These are phyloP conservation scores for Ophiostoma quercus DNA, from an alignment of 2,329 filamentous ascomycete genomes.

Conservation along the genomic window DNA sequence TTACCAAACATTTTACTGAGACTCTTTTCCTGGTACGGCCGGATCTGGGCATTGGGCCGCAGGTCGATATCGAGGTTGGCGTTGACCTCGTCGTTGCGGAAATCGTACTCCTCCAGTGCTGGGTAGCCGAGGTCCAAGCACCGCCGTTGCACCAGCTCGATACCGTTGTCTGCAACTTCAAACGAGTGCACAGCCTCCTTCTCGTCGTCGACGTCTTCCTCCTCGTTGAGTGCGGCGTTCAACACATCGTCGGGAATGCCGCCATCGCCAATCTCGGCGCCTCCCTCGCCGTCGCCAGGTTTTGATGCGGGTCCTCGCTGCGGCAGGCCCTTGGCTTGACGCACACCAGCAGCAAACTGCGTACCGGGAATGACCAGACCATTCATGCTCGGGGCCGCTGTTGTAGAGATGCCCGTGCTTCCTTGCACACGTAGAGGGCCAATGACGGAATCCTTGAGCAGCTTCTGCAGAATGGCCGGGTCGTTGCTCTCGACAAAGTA, in stretches of 20 bases:
- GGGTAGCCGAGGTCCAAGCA: constrained; percentile 83
- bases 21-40: constrained; percentile 94
- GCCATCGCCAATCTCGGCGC: neutral
- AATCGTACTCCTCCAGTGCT: constrained; percentile 94
- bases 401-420: constrained; percentile 64
- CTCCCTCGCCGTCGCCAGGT: neutral
- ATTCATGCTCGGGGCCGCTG: constrained; percentile 78
- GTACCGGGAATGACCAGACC: constrained; percentile 90
- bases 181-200: constrained; percentile 88
- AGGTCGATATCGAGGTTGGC: constrained; percentile 91
- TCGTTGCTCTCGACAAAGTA: constrained; percentile 93
- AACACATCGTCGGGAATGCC: constrained; percentile 49
- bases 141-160: constrained; percentile 82
- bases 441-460: constrained; percentile 81
- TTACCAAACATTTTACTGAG: constrained; percentile 99
- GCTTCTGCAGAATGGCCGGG: constrained; percentile 73
- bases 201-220: constrained; percentile 73
- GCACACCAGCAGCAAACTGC: constrained; percentile 82
- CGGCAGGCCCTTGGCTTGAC: constrained; percentile 54
- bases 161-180: constrained; percentile 74
- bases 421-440: constrained; percentile 68
- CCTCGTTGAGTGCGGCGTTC: constrained; percentile 46
- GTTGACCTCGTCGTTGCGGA: constrained; percentile 83
- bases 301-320: constrained; percentile 7
- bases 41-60: constrained; percentile 81